Evolutionary conservation across 371 early-diverging fungal genomes (phyloP).

Genomic region (Apophysomyces ossiformis): DNA sequence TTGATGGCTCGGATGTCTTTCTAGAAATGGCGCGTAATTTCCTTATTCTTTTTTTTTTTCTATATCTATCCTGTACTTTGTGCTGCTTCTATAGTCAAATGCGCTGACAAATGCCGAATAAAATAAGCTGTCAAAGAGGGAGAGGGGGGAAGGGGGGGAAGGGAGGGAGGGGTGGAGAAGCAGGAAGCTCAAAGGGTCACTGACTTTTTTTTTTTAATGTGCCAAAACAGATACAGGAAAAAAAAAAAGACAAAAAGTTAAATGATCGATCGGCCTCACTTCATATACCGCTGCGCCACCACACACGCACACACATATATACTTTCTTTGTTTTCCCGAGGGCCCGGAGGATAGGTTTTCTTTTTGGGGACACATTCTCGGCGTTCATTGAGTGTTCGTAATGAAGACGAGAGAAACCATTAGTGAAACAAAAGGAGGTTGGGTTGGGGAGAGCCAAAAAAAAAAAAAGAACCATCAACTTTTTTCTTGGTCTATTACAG

Average conservation of each 20-base stretch:
- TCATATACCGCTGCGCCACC: slow-evolving; percentile 8
- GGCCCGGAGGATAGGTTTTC: background rate
- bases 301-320: background rate
- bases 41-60: too few species aligned
- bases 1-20: background rate
- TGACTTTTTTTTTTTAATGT: background rate
- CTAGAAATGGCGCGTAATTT: background rate
- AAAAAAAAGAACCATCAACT: too few species aligned
- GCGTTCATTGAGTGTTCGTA: background rate
- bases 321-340: background rate
- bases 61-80: too few species aligned
- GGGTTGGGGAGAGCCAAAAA: too few species aligned
- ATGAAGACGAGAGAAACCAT: background rate
- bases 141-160: background rate
- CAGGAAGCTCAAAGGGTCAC: background rate
- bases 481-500: too few species aligned
- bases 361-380: too few species aligned
- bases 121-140: background rate
- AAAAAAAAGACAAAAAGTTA: background rate
- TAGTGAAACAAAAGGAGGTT: background rate
- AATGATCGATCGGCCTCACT: background rate
- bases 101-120: too few species aligned
- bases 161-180: too few species aligned
- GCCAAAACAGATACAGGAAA: background rate
- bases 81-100: too few species aligned